Percentiles rank a stretch among this genome's conserved stretches.
Conservation (phyloP, 306 rosid species). For the Mimosa bimucronata region DNA sequence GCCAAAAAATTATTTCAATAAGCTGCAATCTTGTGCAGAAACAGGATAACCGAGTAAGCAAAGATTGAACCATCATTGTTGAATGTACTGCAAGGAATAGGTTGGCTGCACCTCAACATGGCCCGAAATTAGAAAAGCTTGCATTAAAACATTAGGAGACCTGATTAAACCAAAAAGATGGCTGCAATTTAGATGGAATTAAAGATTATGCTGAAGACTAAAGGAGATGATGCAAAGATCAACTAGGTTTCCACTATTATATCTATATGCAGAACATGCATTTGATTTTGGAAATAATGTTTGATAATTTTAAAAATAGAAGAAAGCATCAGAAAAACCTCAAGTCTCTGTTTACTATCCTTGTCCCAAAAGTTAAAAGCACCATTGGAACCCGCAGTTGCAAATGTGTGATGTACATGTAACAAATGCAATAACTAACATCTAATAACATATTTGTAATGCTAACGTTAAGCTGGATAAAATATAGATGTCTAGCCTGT, state of each 20-base stretch:
- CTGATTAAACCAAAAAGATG: background rate
- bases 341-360: conserved; percentile 96
- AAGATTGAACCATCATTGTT: conserved; percentile 78
- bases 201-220: background rate
- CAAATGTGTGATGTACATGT: conserved; percentile 94
- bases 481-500: background rate
- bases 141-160: background rate
- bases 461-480: background rate
- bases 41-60: conserved; percentile 21
- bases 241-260: background rate
- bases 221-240: background rate
- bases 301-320: background rate
- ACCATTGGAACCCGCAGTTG: conserved; percentile 97
- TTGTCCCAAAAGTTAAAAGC: conserved; percentile 98
- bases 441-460: background rate
- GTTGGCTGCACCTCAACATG: conserved; percentile 85
- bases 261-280: background rate
- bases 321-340: too few species aligned
- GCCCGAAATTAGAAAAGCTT: conserved; percentile 55
- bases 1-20: background rate
- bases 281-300: background rate
- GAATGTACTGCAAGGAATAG: conserved; percentile 88
- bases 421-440: background rate
- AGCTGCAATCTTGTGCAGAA: background rate
- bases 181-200: background rate